These are phyloP conservation scores for Vigna hirtella DNA, from an alignment of 306 rosid species.

Conservation along the genomic window DNA sequence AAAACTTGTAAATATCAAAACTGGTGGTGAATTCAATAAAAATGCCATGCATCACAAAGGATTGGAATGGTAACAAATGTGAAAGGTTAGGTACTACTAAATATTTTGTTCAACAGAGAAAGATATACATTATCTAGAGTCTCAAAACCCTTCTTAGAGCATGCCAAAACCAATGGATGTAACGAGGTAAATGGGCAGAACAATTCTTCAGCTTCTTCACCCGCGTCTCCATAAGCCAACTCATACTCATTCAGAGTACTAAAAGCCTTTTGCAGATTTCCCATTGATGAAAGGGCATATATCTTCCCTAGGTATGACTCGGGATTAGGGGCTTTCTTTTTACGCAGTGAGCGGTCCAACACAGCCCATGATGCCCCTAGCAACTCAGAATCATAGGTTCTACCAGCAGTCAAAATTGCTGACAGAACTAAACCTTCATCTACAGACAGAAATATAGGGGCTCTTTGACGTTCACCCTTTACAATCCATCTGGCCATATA, in stretches of 20 bases:
- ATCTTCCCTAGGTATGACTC: constrained; percentile 88
- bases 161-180: constrained; percentile 80
- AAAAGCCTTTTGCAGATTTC: constrained; percentile 83
- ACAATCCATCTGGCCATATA: constrained; percentile 90
- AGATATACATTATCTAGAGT: constrained; percentile 82
- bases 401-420: constrained; percentile 79
- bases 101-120: constrained; percentile 40
- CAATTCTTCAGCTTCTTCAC: constrained; percentile 68
- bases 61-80: constrained; percentile 6
- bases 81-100: constrained; percentile 27
- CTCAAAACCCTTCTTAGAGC: constrained; percentile 92
- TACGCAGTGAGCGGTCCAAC: constrained; percentile 76
- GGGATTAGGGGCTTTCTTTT: constrained; percentile 82
- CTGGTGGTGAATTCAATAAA: constrained; percentile 3
- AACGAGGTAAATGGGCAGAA: constrained; percentile 94
- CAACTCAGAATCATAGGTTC: constrained; percentile 72
- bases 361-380: constrained; percentile 89
- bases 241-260: constrained; percentile 76
- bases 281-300: constrained; percentile 78
- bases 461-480: constrained; percentile 80
- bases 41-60: constrained; percentile 1
- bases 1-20: constrained; percentile 6
- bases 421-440: constrained; percentile 87
- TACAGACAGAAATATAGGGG: constrained; percentile 63
- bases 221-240: constrained; percentile 62